These are phyloP conservation scores for Neophaeococcomyces mojaviensis DNA, from an alignment of 2,329 filamentous ascomycete species.

Conservation along the genomic window DNA sequence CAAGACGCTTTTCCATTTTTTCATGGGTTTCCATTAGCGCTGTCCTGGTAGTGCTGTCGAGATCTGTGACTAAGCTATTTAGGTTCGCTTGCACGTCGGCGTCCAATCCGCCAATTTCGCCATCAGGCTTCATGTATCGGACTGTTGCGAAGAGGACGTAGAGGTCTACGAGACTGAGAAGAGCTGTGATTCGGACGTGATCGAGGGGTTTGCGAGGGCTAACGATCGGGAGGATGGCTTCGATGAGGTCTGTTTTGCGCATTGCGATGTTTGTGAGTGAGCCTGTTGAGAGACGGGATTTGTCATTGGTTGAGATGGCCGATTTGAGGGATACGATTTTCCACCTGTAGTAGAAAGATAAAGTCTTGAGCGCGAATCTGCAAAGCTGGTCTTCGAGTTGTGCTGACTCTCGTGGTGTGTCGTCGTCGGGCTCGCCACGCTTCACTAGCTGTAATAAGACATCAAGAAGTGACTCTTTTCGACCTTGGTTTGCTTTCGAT, in stretches of 20 bases:
- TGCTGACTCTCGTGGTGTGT: constrained; percentile 61
- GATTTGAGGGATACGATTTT: constrained; percentile 59
- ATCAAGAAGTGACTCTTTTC: constrained; percentile 46
- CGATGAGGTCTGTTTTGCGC: constrained; percentile 46
- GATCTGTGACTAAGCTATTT: constrained; percentile 58
- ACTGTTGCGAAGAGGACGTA: constrained; percentile 73
- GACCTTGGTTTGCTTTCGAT: constrained; percentile 33
- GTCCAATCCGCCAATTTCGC: constrained; percentile 21
- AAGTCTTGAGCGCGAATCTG: constrained; percentile 64
- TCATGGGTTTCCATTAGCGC: constrained; percentile 72
- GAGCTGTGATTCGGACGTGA: constrained; percentile 66
- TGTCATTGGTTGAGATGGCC: constrained; percentile 46
- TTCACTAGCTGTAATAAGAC: constrained; percentile 65
- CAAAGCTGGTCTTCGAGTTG: constrained; percentile 73
- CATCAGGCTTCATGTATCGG: constrained; percentile 39
- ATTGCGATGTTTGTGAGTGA: constrained; percentile 63
- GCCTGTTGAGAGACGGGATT: constrained; percentile 51
- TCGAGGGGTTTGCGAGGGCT: constrained; percentile 57
- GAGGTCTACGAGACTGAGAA: constrained; percentile 71
- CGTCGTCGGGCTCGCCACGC: constrained; percentile 60
- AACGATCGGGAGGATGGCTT: constrained; percentile 44
- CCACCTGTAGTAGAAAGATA: constrained; percentile 94
- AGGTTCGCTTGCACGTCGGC: constrained; percentile 49
- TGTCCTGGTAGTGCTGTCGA: constrained; percentile 54
- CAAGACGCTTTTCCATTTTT: constrained; percentile 66